Evolutionary conservation across 2,329 filamentous ascomycete genomes (phyloP), one percentile per base, ranked within the genome.

Genomic region (Fusarium incarnatum): DNA sequence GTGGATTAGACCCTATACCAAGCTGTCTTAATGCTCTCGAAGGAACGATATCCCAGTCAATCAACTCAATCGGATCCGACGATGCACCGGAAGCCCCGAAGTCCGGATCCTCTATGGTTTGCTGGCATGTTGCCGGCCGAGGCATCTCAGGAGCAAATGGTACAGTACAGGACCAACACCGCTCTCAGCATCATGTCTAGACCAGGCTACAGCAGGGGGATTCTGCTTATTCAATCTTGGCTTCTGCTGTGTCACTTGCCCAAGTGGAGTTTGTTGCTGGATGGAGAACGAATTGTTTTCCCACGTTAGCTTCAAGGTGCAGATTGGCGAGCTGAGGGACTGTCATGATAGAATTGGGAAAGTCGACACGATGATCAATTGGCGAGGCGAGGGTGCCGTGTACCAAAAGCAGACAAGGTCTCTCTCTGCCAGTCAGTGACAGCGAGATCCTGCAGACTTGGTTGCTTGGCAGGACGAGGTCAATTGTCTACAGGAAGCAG

Each of bases 251-350:
- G 45, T 37, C 45, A 47, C 45, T 32, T 53, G 23, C 16, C 18
- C n/a, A 53, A 53, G 49, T 53, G 49, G 23, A 53, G 34, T 52
- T 20, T 41, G 30, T 53, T 53, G 49, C 13, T 41, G 23, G 18
- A 28, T 41, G 37, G 45, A 47, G 25, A 41, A 22, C 44, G 34
- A 64, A 46, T 34, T 64, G 44, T 27, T 59, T 40, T 63, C 42
- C 52, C 46, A 42, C 32, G 16, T 42, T 50, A 32, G 46, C 40
- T 56, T 27, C 30, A 45, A 37, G 27, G 28, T 23, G 25, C 40
- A 70, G 67, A 70, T 71, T 64, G 54, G 68, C 68, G 68, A 70
- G 67, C 55, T 70, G 68, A 65, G 42, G 54, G 25, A 37, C 28
- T 40, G n/a, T 27, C 20, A 27, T 30, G 18, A 20, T 11, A 55